These are phyloP conservation scores for Phalaenopsis hybrid DNA, from an alignment of 116 monocot species.

Conservation along the genomic window DNA sequence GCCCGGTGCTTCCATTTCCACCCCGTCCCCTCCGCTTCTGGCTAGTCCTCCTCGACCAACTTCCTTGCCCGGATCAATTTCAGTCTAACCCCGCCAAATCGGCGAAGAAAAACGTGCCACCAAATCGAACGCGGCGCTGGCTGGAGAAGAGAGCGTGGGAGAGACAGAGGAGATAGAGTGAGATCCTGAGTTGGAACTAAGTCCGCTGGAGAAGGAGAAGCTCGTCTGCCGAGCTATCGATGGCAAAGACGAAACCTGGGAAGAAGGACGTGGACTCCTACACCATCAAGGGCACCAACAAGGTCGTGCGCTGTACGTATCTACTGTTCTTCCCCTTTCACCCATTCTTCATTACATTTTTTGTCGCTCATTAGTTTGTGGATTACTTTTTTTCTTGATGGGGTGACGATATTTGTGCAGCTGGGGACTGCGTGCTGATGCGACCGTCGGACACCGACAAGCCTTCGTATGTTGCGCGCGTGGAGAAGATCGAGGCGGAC, in stretches of 20 bases:
- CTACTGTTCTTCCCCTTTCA: not conserved
- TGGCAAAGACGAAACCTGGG: conserved; percentile 14
- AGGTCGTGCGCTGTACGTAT: conserved; percentile 10
- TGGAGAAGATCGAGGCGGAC: conserved; percentile 23
- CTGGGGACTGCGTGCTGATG: conserved; percentile 26
- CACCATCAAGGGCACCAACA: conserved; percentile 20
- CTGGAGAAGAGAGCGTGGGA: not conserved
- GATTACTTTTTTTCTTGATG: not conserved
- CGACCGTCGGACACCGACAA: conserved; percentile 21
- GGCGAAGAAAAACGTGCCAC: not conserved
- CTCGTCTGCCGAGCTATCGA: conserved; percentile 1
- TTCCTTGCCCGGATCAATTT: not conserved
- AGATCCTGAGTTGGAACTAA: not conserved
- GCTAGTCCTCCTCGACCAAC: too few species aligned
- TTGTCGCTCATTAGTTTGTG: not conserved
- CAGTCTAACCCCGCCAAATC: not conserved
- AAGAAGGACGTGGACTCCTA: conserved; percentile 15
- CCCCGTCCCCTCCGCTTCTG: not conserved
- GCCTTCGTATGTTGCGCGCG: conserved; percentile 17
- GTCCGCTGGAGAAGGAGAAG: not conserved
- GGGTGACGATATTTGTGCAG: conserved; percentile 3
- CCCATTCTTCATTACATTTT: not conserved
- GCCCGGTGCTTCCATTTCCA: not conserved
- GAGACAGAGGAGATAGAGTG: not conserved
- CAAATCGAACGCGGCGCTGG: not conserved